Evolutionary conservation across 176 grass and related monocot species (phyloP).

Genomic region (Phoenix dactylifera): DNA sequence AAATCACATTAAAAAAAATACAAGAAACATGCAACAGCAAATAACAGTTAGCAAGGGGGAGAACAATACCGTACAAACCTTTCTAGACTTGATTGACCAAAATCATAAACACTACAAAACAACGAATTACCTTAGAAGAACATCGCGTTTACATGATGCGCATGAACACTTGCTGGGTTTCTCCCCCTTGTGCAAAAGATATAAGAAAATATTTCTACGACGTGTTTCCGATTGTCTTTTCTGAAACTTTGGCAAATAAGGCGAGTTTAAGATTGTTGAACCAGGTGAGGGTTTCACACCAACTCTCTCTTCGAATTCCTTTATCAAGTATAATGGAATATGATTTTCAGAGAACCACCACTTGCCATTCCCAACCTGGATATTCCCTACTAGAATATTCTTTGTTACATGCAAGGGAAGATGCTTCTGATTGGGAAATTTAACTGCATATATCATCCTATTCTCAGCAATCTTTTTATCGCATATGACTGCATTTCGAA

Average conservation of each 20-base stretch:
- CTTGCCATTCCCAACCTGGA: constrained; percentile 39
- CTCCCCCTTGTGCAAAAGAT: constrained; percentile 67
- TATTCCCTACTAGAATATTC: constrained; percentile 69
- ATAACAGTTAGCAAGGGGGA: constrained; percentile 22
- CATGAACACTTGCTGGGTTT: constrained; percentile 44
- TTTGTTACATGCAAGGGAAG: constrained; percentile 74
- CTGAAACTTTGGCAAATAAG: constrained; percentile 31
- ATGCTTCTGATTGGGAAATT: constrained; percentile 84
- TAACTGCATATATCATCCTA: constrained; percentile 70
- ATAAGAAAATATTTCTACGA: constrained; percentile 53
- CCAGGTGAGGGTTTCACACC: constrained; percentile 22
- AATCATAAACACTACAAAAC: constrained; percentile 7
- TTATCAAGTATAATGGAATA: constrained; percentile 75
- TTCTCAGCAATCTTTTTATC: constrained; percentile 55
- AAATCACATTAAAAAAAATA: constrained; percentile 27
- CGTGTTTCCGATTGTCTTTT: constrained; percentile 32
- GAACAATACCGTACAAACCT: not conserved
- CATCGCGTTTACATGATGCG: constrained; percentile 74
- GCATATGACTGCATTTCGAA: constrained; percentile 92
- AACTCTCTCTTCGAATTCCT: constrained; percentile 64
- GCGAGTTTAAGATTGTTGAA: constrained; percentile 17
- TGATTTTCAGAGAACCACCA: constrained; percentile 92
- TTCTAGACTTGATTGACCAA: not conserved
- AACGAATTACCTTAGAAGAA: constrained; percentile 49
- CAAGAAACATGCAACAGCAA: constrained; percentile 24